A percentile compares a stretch with the other conserved stretches of the same genome.
phyloP scores from a whole-genome alignment of 176 grass and related monocot genomes.

The Secale cereale region DNA sequence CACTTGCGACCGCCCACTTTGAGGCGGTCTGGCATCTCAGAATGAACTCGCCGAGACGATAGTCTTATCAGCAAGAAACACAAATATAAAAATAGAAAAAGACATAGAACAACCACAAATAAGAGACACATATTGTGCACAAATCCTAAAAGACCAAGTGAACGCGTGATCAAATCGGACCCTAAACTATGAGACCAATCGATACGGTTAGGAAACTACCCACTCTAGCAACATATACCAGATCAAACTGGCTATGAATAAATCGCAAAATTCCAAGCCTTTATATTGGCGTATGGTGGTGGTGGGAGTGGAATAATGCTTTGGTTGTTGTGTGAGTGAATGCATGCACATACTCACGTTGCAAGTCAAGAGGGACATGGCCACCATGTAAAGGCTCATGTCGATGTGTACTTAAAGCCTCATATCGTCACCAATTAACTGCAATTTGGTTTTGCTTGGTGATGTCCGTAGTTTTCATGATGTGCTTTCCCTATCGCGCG shows the following conservation, averaged over 20 bases:
- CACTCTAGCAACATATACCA: neutral
- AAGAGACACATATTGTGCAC: neutral
- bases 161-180: neutral
- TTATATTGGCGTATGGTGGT: neutral
- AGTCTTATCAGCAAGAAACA: too few relatives aligned
- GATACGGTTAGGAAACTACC: neutral
- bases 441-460: neutral
- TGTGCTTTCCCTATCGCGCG: too few relatives aligned
- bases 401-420: neutral
- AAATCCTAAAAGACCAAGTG: neutral
- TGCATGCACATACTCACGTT: neutral
- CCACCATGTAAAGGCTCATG: neutral
- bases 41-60: neutral
- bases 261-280: neutral
- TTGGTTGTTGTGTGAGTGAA: neutral
- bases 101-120: too few relatives aligned
- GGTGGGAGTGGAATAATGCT: neutral
- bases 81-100: too few relatives aligned
- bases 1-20: neutral
- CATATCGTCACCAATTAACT: neutral
- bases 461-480: neutral
- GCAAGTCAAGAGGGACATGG: neutral
- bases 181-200: neutral
- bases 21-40: neutral
- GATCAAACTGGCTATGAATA: neutral